Conservation (phyloP, 306 rosid species). For the Begonia fuchsioides region DNA sequence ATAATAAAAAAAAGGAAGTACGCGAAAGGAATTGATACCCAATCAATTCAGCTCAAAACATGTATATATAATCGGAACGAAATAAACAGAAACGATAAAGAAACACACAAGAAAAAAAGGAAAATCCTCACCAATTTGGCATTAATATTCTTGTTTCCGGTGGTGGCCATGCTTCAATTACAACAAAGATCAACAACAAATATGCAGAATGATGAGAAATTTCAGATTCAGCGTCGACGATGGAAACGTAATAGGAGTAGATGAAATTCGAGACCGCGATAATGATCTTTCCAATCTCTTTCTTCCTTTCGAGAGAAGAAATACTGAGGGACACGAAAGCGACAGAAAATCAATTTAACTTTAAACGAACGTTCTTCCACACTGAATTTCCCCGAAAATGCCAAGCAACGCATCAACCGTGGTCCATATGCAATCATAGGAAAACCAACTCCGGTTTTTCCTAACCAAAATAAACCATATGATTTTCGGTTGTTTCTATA, state of each 20-base stretch:
- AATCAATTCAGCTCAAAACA: neutral
- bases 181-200: constrained; percentile 2
- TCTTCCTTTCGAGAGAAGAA: constrained; percentile 4
- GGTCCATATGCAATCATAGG: too few relatives aligned
- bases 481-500: too few relatives aligned
- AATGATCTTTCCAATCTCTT: constrained; percentile 12
- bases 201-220: neutral
- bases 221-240: constrained; percentile 5
- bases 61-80: neutral
- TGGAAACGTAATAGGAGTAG: neutral
- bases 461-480: too few relatives aligned
- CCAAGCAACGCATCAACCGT: too few relatives aligned
- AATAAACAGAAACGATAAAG: neutral
- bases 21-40: neutral
- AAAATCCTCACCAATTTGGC: constrained; percentile 36
- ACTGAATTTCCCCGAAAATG: too few relatives aligned
- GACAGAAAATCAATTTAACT: neutral
- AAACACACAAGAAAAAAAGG: neutral
- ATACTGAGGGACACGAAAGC: constrained; percentile 6
- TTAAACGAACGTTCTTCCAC: neutral
- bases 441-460: too few relatives aligned
- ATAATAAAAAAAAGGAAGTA: neutral
- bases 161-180: constrained; percentile 33
- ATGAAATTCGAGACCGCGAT: constrained; percentile 8
- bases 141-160: constrained; percentile 46